phyloP scores from a whole-genome alignment of 2,329 filamentous ascomycete genomes.

The Botrytis cinerea region DNA sequence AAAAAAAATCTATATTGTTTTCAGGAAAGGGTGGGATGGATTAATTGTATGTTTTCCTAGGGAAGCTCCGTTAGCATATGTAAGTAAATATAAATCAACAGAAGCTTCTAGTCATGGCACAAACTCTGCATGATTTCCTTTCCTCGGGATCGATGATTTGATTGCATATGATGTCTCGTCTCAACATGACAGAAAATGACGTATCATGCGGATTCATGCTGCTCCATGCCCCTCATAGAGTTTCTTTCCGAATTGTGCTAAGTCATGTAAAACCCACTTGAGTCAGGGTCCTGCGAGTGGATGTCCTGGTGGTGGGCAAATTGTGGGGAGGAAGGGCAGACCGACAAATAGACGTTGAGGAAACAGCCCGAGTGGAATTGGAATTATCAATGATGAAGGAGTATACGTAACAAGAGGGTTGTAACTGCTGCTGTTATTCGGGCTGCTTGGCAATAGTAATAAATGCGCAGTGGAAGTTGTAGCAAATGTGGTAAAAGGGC shows the following conservation, averaged over 20 bases:
- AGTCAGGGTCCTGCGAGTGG: slow-evolving; percentile 8
- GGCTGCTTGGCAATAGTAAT: not conserved
- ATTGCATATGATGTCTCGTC: not conserved
- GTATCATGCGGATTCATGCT: slow-evolving; percentile 6
- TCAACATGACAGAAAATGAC: slow-evolving; percentile 6
- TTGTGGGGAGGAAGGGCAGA: not conserved
- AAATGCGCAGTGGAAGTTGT: not conserved
- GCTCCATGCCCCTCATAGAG: not conserved
- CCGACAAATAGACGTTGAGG: not conserved
- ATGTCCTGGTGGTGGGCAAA: not conserved
- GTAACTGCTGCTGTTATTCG: not conserved
- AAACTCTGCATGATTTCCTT: slow-evolving; percentile 10
- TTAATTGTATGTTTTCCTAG: not conserved
- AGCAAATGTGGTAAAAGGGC: slow-evolving; percentile 4
- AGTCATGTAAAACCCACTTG: slow-evolving; percentile 11
- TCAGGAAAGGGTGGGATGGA: slow-evolving; percentile 4
- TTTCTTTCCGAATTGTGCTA: not conserved
- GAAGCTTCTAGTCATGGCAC: slow-evolving; percentile 11
- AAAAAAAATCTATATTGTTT: slow-evolving; percentile 15
- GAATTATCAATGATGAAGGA: slow-evolving; percentile 6
- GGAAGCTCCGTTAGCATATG: not conserved
- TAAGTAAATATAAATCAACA: slow-evolving; percentile 1
- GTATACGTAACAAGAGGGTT: slow-evolving; percentile 9
- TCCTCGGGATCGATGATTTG: slow-evolving; percentile 2
- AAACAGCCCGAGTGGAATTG: not conserved